These are phyloP conservation scores for Aspergillus hancockii DNA, from an alignment of 495 filamentous ascomycete species.

Conservation along the genomic window DNA sequence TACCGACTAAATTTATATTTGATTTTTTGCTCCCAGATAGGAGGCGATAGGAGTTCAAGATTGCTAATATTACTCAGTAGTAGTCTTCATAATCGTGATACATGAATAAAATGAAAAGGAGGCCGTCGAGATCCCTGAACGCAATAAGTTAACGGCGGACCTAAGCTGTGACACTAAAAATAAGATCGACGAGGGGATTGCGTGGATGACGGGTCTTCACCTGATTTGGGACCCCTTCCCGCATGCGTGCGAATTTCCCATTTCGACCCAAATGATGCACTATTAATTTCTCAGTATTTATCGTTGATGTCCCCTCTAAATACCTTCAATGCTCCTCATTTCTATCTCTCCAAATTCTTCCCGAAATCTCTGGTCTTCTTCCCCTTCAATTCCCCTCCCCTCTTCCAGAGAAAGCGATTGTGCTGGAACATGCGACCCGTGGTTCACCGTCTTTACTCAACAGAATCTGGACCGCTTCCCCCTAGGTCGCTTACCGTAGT, in stretches of 20 bases:
- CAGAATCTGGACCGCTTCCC: background rate
- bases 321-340: constrained; percentile 1
- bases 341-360: background rate
- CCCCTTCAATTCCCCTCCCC: constrained; percentile 2
- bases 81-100: too few relatives aligned
- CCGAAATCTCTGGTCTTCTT: too few relatives aligned
- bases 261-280: background rate
- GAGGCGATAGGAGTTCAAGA: too few relatives aligned
- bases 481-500: constrained; percentile 10
- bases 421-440: constrained; percentile 29
- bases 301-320: background rate
- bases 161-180: background rate
- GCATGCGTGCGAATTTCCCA: constrained; percentile 18
- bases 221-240: constrained; percentile 18
- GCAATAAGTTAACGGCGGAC: too few relatives aligned
- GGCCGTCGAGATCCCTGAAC: background rate
- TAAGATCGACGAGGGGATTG: constrained; percentile 27
- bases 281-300: background rate
- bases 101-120: too few relatives aligned
- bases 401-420: constrained; percentile 1
- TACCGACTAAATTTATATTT: too few relatives aligned
- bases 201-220: constrained; percentile 30
- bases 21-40: too few relatives aligned
- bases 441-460: constrained; percentile 13
- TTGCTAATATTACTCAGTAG: background rate